These are phyloP conservation scores for Clitoria ternatea DNA, from an alignment of 306 rosid genomes.

Conservation along the genomic window DNA sequence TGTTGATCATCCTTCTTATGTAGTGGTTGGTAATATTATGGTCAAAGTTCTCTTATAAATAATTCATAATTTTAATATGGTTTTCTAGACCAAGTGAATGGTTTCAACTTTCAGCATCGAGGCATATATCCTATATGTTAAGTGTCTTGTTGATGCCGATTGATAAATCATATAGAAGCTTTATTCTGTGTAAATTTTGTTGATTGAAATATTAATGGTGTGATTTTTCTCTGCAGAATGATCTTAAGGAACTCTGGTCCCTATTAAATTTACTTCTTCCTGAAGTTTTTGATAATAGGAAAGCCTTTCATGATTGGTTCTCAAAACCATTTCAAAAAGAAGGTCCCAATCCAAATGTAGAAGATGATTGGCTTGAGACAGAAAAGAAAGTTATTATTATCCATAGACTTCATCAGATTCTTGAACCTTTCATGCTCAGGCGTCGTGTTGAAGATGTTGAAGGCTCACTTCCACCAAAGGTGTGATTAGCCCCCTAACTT, in stretches of 20 bases:
- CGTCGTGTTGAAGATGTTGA: slow-evolving; percentile 99
- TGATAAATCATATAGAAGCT: slow-evolving; percentile 1
- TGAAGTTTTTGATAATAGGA: slow-evolving; percentile 93
- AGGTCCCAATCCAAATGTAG: slow-evolving; percentile 67
- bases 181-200: background rate
- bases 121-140: background rate
- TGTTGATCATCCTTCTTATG: background rate
- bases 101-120: background rate
- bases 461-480: slow-evolving; percentile 97
- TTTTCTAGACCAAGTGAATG: background rate
- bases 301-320: slow-evolving; percentile 99
- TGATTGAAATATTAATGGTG: slow-evolving; percentile 13
- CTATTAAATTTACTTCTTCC: slow-evolving; percentile 97
- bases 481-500: slow-evolving; percentile 29
- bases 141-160: background rate
- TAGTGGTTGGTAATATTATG: background rate
- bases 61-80: background rate
- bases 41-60: background rate
- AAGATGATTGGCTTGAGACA: slow-evolving; percentile 99
- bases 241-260: slow-evolving; percentile 99
- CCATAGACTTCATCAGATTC: slow-evolving; percentile 98
- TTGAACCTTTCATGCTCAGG: slow-evolving; percentile 98
- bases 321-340: slow-evolving; percentile 96
- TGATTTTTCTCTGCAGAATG: slow-evolving; percentile 63
- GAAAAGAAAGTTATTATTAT: slow-evolving; percentile 94